Conservation (phyloP, 805 yeast genomes). For the baker's yeast (Saccharomyces cerevisiae) region DNA sequence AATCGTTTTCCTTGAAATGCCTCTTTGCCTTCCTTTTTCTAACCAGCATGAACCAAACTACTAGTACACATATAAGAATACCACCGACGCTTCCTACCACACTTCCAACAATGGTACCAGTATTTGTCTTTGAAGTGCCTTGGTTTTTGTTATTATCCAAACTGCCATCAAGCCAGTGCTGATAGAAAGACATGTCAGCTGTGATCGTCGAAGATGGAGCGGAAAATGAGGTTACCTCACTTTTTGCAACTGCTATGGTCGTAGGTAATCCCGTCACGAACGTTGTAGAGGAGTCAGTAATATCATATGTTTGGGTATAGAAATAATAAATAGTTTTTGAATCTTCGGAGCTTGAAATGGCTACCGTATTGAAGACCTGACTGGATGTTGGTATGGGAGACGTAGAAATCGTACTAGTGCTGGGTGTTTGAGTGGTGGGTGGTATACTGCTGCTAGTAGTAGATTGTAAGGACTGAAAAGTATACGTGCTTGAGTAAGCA, state of each 20-base stretch:
- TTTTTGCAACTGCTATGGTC: constrained; percentile 8
- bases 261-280: constrained; percentile 14
- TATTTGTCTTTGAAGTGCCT: not conserved
- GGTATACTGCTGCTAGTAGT: not conserved
- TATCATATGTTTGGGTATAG: constrained; percentile 16
- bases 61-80: constrained; percentile 10
- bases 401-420: not conserved
- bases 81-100: constrained; percentile 29
- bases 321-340: not conserved
- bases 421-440: not conserved
- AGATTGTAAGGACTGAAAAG: not conserved
- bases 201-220: constrained; percentile 17
- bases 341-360: not conserved
- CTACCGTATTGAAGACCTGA: not conserved
- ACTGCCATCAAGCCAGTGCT: constrained; percentile 19
- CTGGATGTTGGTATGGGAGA: not conserved
- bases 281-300: constrained; percentile 15
- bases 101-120: constrained; percentile 24
- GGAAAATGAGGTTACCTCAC: constrained; percentile 12
- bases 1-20: not conserved
- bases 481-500: not conserved
- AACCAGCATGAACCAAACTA: constrained; percentile 16
- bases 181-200: constrained; percentile 16
- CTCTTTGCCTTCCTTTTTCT: constrained; percentile 8
- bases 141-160: constrained; percentile 2